phyloP scores from a whole-genome alignment of 768 basidiomycete species.

The Harrya chromipes region DNA sequence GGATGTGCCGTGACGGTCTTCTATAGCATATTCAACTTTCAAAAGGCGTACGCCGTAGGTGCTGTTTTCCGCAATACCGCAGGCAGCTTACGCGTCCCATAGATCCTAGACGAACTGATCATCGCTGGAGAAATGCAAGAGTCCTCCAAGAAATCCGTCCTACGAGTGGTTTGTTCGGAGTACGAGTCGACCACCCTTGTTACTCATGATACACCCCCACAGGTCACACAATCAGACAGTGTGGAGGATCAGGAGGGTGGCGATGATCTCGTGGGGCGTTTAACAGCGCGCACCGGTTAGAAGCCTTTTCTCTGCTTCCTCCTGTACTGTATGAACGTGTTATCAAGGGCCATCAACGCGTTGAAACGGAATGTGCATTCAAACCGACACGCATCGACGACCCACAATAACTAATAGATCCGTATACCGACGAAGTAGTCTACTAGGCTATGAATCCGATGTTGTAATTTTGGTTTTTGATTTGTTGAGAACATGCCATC shows the following conservation, averaged over 20 bases:
- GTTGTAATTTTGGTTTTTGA: conserved; percentile 32
- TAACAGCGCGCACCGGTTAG: conserved; percentile 74
- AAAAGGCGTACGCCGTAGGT: conserved; percentile 85
- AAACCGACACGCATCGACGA: background rate
- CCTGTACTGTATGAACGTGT: conserved; percentile 10
- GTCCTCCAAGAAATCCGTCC: conserved; percentile 71
- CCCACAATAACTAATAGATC: too few relatives aligned
- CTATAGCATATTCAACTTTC: conserved; percentile 92
- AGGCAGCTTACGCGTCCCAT: background rate
- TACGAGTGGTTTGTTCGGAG: conserved; percentile 48
- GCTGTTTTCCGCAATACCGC: background rate
- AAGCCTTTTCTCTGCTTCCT: conserved; percentile 2
- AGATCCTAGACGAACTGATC: conserved; percentile 92
- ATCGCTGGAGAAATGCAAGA: conserved; percentile 95
- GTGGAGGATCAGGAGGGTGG: conserved; percentile 85
- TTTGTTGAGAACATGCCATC: conserved; percentile 74
- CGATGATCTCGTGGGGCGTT: conserved; percentile 75
- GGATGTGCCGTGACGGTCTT: background rate
- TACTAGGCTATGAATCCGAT: conserved; percentile 15
- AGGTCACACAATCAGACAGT: conserved; percentile 84
- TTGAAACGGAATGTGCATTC: conserved; percentile 12
- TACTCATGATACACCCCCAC: background rate
- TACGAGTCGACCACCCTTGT: conserved; percentile 7
- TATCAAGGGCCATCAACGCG: conserved; percentile 30
- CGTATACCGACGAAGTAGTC: too few relatives aligned